phyloP scores from a whole-genome alignment of 805 yeast species.

The Pichia paraexigua region DNA sequence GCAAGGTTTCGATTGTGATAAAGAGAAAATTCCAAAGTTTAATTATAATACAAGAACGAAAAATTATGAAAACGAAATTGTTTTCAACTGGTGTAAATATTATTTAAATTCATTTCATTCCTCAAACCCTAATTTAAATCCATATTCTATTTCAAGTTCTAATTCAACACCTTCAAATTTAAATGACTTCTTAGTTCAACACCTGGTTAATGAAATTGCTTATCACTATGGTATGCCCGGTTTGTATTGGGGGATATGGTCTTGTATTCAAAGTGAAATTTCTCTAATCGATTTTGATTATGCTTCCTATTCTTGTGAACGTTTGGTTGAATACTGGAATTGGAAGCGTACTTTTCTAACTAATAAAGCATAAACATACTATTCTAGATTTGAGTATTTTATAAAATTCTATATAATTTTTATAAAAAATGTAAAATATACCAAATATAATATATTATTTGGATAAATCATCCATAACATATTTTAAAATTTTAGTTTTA shows the following conservation, averaged over 20 bases:
- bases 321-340: constrained; percentile 60
- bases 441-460: neutral
- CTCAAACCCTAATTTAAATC: constrained; percentile 7
- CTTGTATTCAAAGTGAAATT: constrained; percentile 62
- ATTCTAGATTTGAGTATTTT: neutral
- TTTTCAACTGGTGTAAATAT: constrained; percentile 50
- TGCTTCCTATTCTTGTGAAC: constrained; percentile 45
- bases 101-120: constrained; percentile 32
- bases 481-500: constrained; percentile 5
- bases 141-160: constrained; percentile 11
- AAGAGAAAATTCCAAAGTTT: constrained; percentile 42
- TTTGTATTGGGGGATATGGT: constrained; percentile 82
- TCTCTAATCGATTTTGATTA: constrained; percentile 71
- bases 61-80: constrained; percentile 36
- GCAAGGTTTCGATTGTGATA: constrained; percentile 75
- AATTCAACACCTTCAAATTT: neutral
- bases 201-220: constrained; percentile 46
- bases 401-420: too few relatives aligned
- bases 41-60: constrained; percentile 5
- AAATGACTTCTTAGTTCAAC: constrained; percentile 26
- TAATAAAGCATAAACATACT: neutral
- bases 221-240: constrained; percentile 74
- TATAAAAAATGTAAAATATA: neutral
- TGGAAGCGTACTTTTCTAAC: constrained; percentile 43
- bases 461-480: constrained; percentile 2